Evolutionary conservation across 495 filamentous ascomycete genomes (phyloP), one percentile per base, ranked within the genome.

Genomic region (Penicillium salamii): DNA sequence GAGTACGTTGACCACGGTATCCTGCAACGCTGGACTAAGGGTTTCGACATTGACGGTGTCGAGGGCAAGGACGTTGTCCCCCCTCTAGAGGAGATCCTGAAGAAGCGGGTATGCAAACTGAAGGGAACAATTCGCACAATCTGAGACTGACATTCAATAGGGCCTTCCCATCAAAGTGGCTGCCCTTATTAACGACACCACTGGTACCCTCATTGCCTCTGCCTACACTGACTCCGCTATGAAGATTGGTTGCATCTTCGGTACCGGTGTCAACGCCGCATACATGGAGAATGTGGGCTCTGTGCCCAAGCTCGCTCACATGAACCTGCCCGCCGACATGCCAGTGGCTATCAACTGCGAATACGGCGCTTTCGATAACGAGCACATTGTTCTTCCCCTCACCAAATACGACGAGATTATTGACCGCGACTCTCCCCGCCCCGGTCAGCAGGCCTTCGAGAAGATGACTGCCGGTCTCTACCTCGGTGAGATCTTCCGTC

Each of bases 291-390:
- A 92, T 61, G 85, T 81, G 50, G 92, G 91, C 31, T 90, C 87
- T 2, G 84, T 97, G 33, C 92, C 92, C 53, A 98, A 98, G 76
- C 80, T 98, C 35, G 91, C 87, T 8, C 87, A 97, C 75, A 80
- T 95, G 78, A 91, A 92, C 51, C 80, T 98, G n/a, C 88, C 90
- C 32, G 80, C 91, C 1, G 84, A 91, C 46, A 86, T 86, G 64
- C 90, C 89, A 39, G 92, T 98, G 71, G 93, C 91, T 36, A 98
- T 98, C 74, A 98, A 98, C 78, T 98, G 93, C 76, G 93, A 98
- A 71, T 98, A 91, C 78, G 93, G 93, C 40, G 95, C 93, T 42
- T 98, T 98, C 64, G 93, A 98, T 72, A 97, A 97, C 69, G 91
- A 98, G 70, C 87, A 92, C 71, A 76, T 87, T 45, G 87, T 98